Base-by-base conservation (phyloP, 495 filamentous ascomycete genomes). In the Penicillium angulare region DNA sequence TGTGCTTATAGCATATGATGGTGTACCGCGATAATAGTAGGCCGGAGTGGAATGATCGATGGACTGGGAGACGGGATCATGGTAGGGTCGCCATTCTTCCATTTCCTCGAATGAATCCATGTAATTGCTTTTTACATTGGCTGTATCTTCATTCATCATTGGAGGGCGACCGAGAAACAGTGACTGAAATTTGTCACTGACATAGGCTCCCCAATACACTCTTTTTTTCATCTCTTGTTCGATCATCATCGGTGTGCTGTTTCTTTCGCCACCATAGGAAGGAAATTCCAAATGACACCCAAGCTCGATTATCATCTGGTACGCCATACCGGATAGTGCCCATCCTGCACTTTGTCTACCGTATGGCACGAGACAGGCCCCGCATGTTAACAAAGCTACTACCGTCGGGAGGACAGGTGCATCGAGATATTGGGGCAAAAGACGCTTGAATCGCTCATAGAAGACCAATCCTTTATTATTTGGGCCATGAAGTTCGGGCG, bases 31-130 rank as follows among this genome's bases (percentile, higher is more conserved):
- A 24, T 21, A n/a, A n/a, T n/a, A 34, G 39, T 43, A 39, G 17
- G 41, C 31, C 43, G 44, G 23, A 3, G 13, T 7, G 5, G 43
- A 15, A 33, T 10, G 4, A 4, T 8, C 27, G 12, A 26, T 17
- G 3, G 22, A 22, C 22, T 21, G 32, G 2, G 33, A 23, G 13
- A 15, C 5, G 0, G 50, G 45, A 47, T 63, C 53, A 27, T 44
- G 35, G 23, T 62, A 71, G 5, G 69, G 65, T 27, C 36, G 43
- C 62, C 64, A 74, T 16, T 46, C 32, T 29, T 72, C 68, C 6
- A 69, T 48, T 40, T 74, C 70, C 40, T 74, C 70, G 23, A 52
- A 64, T 8, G 47, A 54, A 35, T 74, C 70, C 8, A 68, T 17
- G 7, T 66, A 62, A 5, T 46, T 32, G 4, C 34, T 34, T 7